Percentiles rank a stretch among this genome's conserved stretches.
Evolutionary conservation across 2,329 filamentous ascomycete genomes (phyloP).

Genomic region (Neonectria magnoliae): DNA sequence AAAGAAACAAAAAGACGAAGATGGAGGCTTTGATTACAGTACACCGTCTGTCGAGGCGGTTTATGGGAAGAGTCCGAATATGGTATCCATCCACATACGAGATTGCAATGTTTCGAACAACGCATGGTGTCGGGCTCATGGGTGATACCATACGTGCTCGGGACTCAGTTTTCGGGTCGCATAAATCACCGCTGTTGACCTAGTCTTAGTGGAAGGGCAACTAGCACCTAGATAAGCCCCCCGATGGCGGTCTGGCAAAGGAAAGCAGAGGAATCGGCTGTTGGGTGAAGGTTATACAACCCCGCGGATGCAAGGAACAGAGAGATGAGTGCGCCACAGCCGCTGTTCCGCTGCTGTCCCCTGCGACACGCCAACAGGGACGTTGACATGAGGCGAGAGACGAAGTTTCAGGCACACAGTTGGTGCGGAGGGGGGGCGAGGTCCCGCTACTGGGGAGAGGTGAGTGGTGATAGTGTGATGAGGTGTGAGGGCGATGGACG

Average conservation of each 20-base stretch:
- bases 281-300: background rate
- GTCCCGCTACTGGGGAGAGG: background rate
- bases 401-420: conserved; percentile 7
- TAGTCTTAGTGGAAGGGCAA: background rate
- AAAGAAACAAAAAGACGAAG: background rate
- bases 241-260: conserved; percentile 4
- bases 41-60: background rate
- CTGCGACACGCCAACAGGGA: conserved; percentile 5
- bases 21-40: too few relatives aligned
- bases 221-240: conserved; percentile 9
- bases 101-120: background rate
- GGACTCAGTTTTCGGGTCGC: conserved; percentile 16
- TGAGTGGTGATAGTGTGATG: background rate
- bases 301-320: conserved; percentile 21
- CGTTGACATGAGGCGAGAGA: conserved; percentile 1
- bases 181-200: conserved; percentile 14
- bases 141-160: conserved; percentile 4
- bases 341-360: conserved; percentile 12
- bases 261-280: background rate
- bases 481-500: background rate
- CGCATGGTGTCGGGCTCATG: background rate
- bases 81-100: background rate
- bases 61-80: background rate
- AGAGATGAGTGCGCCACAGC: conserved; percentile 22
- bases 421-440: background rate